These are phyloP conservation scores for Ustilago sp. DNA, from an alignment of 1,284 basidiomycete species.

Conservation along the genomic window DNA sequence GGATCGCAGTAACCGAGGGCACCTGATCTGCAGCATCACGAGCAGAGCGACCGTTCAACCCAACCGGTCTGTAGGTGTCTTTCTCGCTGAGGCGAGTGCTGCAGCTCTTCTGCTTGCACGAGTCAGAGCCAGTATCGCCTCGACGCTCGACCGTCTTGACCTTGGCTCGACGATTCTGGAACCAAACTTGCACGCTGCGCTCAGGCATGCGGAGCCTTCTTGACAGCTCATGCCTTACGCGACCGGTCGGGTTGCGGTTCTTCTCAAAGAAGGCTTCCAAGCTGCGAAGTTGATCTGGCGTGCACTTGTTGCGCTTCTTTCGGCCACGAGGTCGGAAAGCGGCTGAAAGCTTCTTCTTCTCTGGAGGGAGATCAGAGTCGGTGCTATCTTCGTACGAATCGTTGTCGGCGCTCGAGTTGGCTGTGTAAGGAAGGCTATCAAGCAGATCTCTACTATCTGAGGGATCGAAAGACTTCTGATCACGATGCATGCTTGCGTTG, in stretches of 20 bases:
- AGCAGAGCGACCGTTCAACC: slow-evolving; percentile 1
- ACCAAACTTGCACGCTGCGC: slow-evolving; percentile 62
- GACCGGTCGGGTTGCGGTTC: slow-evolving; percentile 61
- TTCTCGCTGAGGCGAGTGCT: slow-evolving; percentile 28
- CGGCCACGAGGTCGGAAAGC: slow-evolving; percentile 47
- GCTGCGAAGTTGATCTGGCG: slow-evolving; percentile 51
- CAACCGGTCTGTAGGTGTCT: slow-evolving; percentile 11
- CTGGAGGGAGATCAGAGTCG: slow-evolving; percentile 48
- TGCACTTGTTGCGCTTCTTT: slow-evolving; percentile 63
- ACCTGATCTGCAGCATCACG: slow-evolving; percentile 16
- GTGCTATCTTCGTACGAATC: slow-evolving; percentile 51
- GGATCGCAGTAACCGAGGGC: slow-evolving; percentile 50
- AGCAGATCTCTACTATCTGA: slow-evolving; percentile 31
- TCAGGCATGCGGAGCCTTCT: slow-evolving; percentile 56
- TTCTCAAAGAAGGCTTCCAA: slow-evolving; percentile 58
- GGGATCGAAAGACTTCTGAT: slow-evolving; percentile 15
- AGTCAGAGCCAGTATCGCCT: slow-evolving; percentile 27
- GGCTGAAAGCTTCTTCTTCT: slow-evolving; percentile 44
- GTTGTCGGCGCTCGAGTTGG: slow-evolving; percentile 22
- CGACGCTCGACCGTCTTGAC: slow-evolving; percentile 51
- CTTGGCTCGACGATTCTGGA: slow-evolving; percentile 58
- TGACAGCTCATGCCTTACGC: slow-evolving; percentile 51
- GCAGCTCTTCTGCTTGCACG: slow-evolving; percentile 31
- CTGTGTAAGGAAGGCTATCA: slow-evolving; percentile 38
- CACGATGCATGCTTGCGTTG: slow-evolving; percentile 8